phyloP scores from a whole-genome alignment of 2,329 filamentous ascomycete species.

The Trichoderma breve region DNA sequence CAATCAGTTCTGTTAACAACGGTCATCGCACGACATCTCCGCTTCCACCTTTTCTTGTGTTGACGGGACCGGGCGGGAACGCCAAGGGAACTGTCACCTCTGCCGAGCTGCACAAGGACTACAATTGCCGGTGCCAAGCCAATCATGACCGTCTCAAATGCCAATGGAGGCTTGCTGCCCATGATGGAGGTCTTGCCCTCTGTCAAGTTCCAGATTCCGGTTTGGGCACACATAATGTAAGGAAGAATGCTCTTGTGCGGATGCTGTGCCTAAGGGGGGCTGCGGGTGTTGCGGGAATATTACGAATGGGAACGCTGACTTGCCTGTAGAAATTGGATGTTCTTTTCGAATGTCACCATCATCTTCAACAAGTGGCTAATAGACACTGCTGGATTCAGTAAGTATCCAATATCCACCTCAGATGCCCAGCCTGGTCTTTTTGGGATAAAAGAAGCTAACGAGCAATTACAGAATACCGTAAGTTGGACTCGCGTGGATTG shows the following conservation, averaged over 20 bases:
- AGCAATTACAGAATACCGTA: constrained; percentile 25
- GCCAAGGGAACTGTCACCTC: background rate
- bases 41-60: background rate
- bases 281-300: background rate
- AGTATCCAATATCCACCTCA: constrained; percentile 35
- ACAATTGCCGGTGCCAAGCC: background rate
- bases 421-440: background rate
- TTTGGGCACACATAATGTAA: constrained; percentile 19
- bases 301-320: background rate
- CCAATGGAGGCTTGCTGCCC: constrained; percentile 1
- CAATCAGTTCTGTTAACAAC: background rate
- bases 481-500: constrained; percentile 3
- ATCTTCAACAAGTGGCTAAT: constrained; percentile 92
- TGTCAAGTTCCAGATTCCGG: background rate
- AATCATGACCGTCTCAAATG: background rate
- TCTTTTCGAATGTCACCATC: constrained; percentile 80
- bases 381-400: constrained; percentile 70
- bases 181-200: constrained; percentile 4
- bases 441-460: constrained; percentile 1
- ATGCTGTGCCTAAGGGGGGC: background rate
- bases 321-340: constrained; percentile 65
- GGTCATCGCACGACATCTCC: background rate
- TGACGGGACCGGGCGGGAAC: background rate
- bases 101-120: background rate
- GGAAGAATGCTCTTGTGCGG: background rate